A percentile compares a stretch with the other conserved stretches of the same genome.
Conservation (phyloP, 2,329 filamentous ascomycete genomes). For the Ceratocystis diversiconidia region DNA sequence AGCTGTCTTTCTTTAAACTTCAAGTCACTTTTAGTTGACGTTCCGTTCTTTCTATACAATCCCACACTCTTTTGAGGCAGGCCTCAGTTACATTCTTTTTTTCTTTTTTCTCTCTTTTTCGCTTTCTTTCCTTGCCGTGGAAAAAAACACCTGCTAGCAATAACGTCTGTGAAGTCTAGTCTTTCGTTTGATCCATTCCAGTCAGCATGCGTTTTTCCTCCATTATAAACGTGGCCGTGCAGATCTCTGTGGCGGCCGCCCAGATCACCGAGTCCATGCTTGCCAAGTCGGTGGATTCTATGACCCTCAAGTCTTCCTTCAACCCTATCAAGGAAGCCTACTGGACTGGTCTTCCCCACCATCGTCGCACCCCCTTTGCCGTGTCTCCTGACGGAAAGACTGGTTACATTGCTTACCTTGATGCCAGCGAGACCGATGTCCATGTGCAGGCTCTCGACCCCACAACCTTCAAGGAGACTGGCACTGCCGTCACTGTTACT, state of each 20-base stretch:
- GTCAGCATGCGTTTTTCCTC: not conserved
- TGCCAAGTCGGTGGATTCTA: slow-evolving; percentile 27
- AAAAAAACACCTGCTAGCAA: not conserved
- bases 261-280: slow-evolving; percentile 20
- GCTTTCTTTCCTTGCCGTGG: too few species aligned
- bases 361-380: slow-evolving; percentile 48
- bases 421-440: slow-evolving; percentile 39
- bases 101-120: too few species aligned
- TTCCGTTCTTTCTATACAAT: slow-evolving; percentile 7
- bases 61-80: slow-evolving; percentile 9
- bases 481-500: slow-evolving; percentile 36
- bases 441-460: slow-evolving; percentile 44
- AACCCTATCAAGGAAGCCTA: slow-evolving; percentile 45
- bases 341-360: slow-evolving; percentile 47
- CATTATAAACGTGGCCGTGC: not conserved
- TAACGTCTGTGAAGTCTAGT: not conserved
- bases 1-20: slow-evolving; percentile 8
- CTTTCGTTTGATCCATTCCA: not conserved
- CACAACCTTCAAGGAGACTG: slow-evolving; percentile 38
- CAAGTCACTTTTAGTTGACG: slow-evolving; percentile 9
- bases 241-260: slow-evolving; percentile 4
- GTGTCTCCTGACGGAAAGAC: slow-evolving; percentile 44
- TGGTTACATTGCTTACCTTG: slow-evolving; percentile 47
- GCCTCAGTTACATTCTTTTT: slow-evolving; percentile 8
- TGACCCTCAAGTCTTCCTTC: slow-evolving; percentile 38